These are phyloP conservation scores for Plasmodium blacklocki DNA, from an alignment of 169 alveolate genomes.

Conservation along the genomic window DNA sequence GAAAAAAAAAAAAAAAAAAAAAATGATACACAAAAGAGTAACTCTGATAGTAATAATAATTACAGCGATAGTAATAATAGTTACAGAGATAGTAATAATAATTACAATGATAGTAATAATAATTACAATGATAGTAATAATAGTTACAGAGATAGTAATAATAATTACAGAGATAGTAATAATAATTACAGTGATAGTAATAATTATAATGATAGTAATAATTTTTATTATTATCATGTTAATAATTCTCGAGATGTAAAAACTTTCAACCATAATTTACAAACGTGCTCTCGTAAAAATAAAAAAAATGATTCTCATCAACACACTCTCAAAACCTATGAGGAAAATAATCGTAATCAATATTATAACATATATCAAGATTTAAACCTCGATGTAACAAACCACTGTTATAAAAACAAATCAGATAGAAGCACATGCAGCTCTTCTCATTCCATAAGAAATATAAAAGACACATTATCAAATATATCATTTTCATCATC, in stretches of 20 bases:
- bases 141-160: neutral
- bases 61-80: neutral
- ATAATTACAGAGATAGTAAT: neutral
- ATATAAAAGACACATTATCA: too few species aligned
- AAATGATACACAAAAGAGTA: neutral
- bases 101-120: neutral
- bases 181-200: neutral
- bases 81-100: neutral
- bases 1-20: neutral
- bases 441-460: too few species aligned
- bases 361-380: neutral
- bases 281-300: too few species aligned
- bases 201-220: neutral
- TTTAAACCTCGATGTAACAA: too few species aligned
- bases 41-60: neutral
- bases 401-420: too few species aligned
- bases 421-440: too few species aligned
- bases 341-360: neutral
- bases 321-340: neutral
- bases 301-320: too few species aligned
- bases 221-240: neutral
- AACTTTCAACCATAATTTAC: neutral
- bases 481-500: too few species aligned
- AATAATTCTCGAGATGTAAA: neutral
- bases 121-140: neutral